Percentiles rank a stretch among this genome's conserved stretches.
Evolutionary conservation across 177 flowering plant genomes (phyloP).

Genomic region (Vitis hybrid): DNA sequence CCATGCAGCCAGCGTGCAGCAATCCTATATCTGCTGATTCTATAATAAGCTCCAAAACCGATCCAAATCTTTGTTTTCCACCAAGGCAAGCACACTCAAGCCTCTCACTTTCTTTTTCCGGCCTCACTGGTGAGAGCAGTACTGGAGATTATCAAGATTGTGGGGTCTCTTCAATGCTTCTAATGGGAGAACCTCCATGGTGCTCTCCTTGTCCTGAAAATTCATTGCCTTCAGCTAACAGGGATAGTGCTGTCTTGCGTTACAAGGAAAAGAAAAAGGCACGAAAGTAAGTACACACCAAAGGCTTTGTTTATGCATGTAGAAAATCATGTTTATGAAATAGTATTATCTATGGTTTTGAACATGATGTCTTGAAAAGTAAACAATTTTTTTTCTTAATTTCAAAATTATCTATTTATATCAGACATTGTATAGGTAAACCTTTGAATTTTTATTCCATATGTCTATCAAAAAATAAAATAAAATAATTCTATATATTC

Average conservation of each 20-base stretch:
- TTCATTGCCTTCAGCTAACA: conserved; percentile 38
- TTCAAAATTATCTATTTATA: no score
- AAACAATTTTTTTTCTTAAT: no score
- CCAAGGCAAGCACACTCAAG: conserved; percentile 48
- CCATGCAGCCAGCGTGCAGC: conserved; percentile 62
- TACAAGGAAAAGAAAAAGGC: conserved; percentile 82
- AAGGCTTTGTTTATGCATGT: no score
- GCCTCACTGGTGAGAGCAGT: conserved; percentile 64
- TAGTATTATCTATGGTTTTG: no score
- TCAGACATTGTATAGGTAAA: no score
- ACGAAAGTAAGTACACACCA: conserved; percentile 55
- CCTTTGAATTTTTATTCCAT: no score
- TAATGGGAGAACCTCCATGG: conserved; percentile 82
- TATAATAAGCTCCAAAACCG: conserved; percentile 68
- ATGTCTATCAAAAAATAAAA: no score
- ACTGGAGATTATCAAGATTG: conserved; percentile 77
- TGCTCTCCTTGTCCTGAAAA: conserved; percentile 49
- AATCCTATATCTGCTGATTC: conserved; percentile 76
- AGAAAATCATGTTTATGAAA: no score
- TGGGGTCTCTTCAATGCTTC: conserved; percentile 65
- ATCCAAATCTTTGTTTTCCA: conserved; percentile 46
- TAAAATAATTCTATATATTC: no score
- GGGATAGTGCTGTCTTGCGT: conserved; percentile 74
- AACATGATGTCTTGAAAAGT: no score
- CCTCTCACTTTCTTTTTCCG: conserved; percentile 63